phyloP scores from a whole-genome alignment of 345 rosid genomes.

The Rhizophora mangle region DNA sequence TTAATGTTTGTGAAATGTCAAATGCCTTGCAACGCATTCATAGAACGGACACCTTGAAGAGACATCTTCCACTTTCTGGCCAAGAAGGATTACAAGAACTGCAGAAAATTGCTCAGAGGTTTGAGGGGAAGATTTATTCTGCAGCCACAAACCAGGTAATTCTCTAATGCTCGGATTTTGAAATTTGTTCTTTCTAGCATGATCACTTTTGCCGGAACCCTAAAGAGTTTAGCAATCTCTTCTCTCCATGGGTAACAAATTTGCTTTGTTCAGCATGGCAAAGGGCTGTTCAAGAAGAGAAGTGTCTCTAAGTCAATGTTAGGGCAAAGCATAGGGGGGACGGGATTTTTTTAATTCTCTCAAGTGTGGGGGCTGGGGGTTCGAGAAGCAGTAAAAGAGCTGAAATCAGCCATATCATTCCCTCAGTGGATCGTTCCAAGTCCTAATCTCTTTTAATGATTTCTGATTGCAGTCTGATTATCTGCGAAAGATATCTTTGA shows the following conservation, averaged over 20 bases:
- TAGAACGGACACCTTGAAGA: slow-evolving; percentile 20
- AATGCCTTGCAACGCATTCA: background rate
- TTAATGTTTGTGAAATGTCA: too few relatives aligned
- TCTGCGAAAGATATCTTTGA: slow-evolving; percentile 76
- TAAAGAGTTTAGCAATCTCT: too few relatives aligned
- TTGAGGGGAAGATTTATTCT: slow-evolving; percentile 73
- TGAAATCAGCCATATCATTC: background rate
- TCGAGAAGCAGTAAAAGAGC: too few relatives aligned
- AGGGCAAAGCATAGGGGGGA: too few relatives aligned
- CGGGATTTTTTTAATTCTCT: too few relatives aligned
- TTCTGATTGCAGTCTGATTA: slow-evolving; percentile 63
- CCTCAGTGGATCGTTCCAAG: background rate
- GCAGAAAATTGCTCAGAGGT: slow-evolving; percentile 52
- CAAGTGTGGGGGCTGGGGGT: too few relatives aligned
- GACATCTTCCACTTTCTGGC: slow-evolving; percentile 11
- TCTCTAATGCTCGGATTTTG: background rate
- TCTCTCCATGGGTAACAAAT: background rate
- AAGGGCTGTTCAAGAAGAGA: background rate
- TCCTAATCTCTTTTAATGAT: slow-evolving; percentile 8
- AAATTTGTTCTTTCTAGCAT: too few relatives aligned
- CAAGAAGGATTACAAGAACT: slow-evolving; percentile 15
- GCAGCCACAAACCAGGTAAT: slow-evolving; percentile 71
- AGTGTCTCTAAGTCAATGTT: background rate
- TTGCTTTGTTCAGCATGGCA: background rate
- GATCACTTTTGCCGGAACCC: too few relatives aligned